Evolutionary conservation across 108 stramenopile genomes (phyloP).

Genomic region (Asterionellopsis glacialis): DNA sequence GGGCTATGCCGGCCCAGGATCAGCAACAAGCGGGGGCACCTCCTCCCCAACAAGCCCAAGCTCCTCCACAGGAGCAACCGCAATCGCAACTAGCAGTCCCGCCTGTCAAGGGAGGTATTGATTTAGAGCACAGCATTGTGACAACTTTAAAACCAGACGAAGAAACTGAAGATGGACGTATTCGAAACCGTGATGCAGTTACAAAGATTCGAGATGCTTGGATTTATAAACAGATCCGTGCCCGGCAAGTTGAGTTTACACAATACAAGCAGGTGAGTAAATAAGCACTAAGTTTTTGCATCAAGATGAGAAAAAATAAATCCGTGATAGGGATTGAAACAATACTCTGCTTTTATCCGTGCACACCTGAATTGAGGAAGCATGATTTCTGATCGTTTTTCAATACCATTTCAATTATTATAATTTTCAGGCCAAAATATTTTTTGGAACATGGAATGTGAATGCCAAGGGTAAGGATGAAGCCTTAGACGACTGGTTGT

Average conservation of each 20-base stretch:
- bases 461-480: slow-evolving; percentile 95
- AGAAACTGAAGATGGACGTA: slow-evolving; percentile 84
- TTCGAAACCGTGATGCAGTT: slow-evolving; percentile 76
- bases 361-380: not conserved
- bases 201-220: slow-evolving; percentile 87
- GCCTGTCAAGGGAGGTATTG: not conserved
- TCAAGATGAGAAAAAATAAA: not conserved
- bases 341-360: not conserved
- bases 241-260: slow-evolving; percentile 79
- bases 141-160: slow-evolving; percentile 60
- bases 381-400: not conserved
- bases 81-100: too few species aligned
- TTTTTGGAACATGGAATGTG: slow-evolving; percentile 98
- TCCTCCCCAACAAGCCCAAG: too few species aligned
- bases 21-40: not conserved
- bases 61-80: too few species aligned
- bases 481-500: slow-evolving; percentile 79
- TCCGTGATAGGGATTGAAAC: too few species aligned
- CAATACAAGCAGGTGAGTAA: slow-evolving; percentile 60
- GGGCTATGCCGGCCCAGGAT: not conserved
- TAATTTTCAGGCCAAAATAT: slow-evolving; percentile 46
- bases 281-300: not conserved
- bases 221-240: slow-evolving; percentile 87
- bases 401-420: not conserved
- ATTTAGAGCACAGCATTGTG: slow-evolving; percentile 30